phyloP scores from a whole-genome alignment of 2,329 filamentous ascomycete genomes.

The Fusarium pilosicola region DNA sequence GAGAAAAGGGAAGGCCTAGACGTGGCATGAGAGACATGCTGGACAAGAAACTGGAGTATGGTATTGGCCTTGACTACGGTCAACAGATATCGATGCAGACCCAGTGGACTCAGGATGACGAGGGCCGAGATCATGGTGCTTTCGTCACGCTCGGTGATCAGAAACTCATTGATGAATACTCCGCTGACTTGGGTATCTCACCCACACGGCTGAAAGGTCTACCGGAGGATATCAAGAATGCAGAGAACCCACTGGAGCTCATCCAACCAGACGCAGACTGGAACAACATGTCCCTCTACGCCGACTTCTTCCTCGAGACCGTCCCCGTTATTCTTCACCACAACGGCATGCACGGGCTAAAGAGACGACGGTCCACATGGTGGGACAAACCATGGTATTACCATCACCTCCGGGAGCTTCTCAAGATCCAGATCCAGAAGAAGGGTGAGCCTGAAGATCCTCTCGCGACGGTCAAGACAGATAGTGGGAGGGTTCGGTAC shows the following conservation, averaged over 20 bases:
- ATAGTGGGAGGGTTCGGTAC: background rate
- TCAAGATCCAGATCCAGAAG: background rate
- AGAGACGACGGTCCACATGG: background rate
- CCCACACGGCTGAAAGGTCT: background rate
- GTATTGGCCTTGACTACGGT: background rate
- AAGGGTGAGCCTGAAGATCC: background rate
- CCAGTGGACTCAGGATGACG: rapidly evolving
- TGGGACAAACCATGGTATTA: constrained; percentile 18
- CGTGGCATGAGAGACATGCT: background rate
- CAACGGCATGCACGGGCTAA: background rate
- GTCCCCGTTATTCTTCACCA: constrained; percentile 3
- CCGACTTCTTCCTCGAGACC: background rate
- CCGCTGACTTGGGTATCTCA: background rate
- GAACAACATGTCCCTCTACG: background rate
- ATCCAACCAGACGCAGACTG: background rate
- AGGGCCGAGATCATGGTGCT: background rate
- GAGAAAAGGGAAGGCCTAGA: background rate
- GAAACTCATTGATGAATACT: background rate
- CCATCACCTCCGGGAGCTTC: background rate
- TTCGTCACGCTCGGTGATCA: background rate
- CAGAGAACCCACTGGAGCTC: background rate
- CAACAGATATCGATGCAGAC: background rate
- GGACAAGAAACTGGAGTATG: background rate
- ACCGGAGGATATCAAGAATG: background rate
- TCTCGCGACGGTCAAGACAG: background rate